Conservation (phyloP, 352 stramenopile species). For the Paralagenidium karlingii region DNA sequence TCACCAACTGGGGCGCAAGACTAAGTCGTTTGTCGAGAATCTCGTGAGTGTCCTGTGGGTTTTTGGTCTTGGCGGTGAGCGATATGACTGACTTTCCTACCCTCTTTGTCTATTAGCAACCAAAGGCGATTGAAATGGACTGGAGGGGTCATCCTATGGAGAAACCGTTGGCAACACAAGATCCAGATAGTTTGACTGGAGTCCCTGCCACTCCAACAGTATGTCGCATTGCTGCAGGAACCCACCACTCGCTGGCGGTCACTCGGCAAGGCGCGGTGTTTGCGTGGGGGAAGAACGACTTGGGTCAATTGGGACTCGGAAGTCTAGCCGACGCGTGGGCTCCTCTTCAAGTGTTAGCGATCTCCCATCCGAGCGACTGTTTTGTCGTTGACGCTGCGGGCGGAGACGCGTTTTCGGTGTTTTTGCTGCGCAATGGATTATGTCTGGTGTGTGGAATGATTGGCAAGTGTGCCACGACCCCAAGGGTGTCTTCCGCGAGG, state of each 20-base stretch:
- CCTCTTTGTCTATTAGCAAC: constrained; percentile 16
- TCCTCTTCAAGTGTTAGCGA: constrained; percentile 43
- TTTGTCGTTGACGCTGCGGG: constrained; percentile 7
- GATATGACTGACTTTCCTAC: constrained; percentile 1
- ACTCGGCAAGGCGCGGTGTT: constrained; percentile 38
- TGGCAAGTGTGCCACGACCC: no score
- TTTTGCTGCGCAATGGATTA: constrained; percentile 9
- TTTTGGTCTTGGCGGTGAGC: no score
- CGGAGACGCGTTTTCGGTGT: constrained; percentile 11
- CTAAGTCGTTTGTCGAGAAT: constrained; percentile 21
- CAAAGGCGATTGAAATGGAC: constrained; percentile 14
- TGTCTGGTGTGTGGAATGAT: no score
- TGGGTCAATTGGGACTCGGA: constrained; percentile 51
- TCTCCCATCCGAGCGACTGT: constrained; percentile 13
- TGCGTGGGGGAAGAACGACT: constrained; percentile 52
- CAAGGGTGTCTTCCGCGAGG: no score
- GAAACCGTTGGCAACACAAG: constrained; percentile 5
- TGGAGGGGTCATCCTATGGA: constrained; percentile 30
- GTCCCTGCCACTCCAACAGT: constrained; percentile 6
- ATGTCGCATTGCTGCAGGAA: constrained; percentile 41
- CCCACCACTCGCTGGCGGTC: constrained; percentile 51
- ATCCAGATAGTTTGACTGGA: constrained; percentile 5
- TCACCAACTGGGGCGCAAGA: constrained; percentile 32
- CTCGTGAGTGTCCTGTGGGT: constrained; percentile 13
- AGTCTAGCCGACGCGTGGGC: constrained; percentile 40